Base-by-base conservation (phyloP, 2,329 filamentous ascomycete genomes). In the Fusarium sp. region DNA sequence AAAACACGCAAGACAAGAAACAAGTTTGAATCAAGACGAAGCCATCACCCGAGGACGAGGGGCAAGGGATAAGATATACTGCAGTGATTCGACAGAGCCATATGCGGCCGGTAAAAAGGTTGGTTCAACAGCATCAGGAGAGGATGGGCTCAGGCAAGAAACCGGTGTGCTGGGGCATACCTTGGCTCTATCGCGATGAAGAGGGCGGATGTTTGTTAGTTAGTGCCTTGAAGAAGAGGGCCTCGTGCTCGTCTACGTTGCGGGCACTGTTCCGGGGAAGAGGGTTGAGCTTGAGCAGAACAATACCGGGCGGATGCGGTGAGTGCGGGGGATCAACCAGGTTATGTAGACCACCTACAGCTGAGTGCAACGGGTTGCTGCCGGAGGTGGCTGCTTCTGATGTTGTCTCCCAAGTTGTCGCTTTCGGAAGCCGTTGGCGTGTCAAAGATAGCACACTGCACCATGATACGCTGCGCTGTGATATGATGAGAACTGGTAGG, bases 271-370 rank as follows among this genome's bases (percentile, higher is more conserved):
- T 62, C 52, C 61, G 61, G 51, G 49, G 57, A 53, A 55, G 49
- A 25, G 32, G 52, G 50, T 55, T 57, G 17, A 25, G 23, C 4
- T 5, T 25, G 23, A 6, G 23, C 8, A 25, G 23, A 25, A 51
- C 57, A 54, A 64, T 53, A 46, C 35, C 44, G 19, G 55, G 51
- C 53, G 53, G 66, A 62, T 66, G 64, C 65, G 66, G 66, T 69
- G 66, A 62, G 64, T 69, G 66, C 64, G 66, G 65, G 66, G 64
- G 58, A 56, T 61, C 42, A 57, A 48, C 58, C 35, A n/a, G 37
- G 29, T 35, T 47, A 43, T 52, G 42, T 23, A 23, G 33, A 46
- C 36, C 33, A 35, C 39, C 33, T 33, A 38, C 41, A 49, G 42
- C 43, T 57, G 61, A 55, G 45, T 51, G 61, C 47, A 65, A 64